These are phyloP conservation scores for Patellaria atrata DNA, from an alignment of 495 filamentous ascomycete genomes.

Conservation along the genomic window DNA sequence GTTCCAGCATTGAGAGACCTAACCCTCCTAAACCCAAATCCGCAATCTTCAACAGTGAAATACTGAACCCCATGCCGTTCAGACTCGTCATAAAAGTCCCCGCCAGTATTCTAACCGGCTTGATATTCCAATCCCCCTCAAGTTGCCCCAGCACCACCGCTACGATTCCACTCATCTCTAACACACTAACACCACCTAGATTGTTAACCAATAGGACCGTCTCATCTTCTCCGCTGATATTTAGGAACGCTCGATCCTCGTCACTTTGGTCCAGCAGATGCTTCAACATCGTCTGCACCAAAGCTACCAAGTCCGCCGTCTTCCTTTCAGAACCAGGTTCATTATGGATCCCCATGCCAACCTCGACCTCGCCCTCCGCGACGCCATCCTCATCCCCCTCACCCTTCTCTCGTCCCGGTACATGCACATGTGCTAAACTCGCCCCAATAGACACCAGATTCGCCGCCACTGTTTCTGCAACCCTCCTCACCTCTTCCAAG, in stretches of 20 bases:
- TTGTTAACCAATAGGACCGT: slow-evolving; percentile 83
- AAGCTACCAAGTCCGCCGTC: slow-evolving; percentile 45
- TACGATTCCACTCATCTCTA: slow-evolving; percentile 82
- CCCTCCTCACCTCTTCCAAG: slow-evolving; percentile 51
- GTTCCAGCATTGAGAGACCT: slow-evolving; percentile 70
- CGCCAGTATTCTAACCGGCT: slow-evolving; percentile 50
- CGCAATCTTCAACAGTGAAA: slow-evolving; percentile 64
- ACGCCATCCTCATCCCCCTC: slow-evolving; percentile 40
- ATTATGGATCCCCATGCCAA: slow-evolving; percentile 99
- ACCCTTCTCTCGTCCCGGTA: slow-evolving; percentile 54
- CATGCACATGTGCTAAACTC: slow-evolving; percentile 78
- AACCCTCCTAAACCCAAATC: slow-evolving; percentile 63
- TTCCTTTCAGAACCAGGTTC: slow-evolving; percentile 73
- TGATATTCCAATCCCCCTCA: slow-evolving; percentile 48
- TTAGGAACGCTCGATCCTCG: slow-evolving; percentile 66
- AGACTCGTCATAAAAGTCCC: slow-evolving; percentile 76
- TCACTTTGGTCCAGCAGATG: slow-evolving; percentile 71
- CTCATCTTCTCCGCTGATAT: slow-evolving; percentile 45
- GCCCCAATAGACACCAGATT: slow-evolving; percentile 82
- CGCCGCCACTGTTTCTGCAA: slow-evolving; percentile 54
- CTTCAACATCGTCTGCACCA: slow-evolving; percentile 65
- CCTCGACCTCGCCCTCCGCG: slow-evolving; percentile 61
- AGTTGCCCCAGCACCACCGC: slow-evolving; percentile 78
- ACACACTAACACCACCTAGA: slow-evolving; percentile 73
- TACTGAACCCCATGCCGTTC: slow-evolving; percentile 85